A percentile compares a stretch with the other conserved stretches of the same genome.
Evolutionary conservation across 176 grass and related monocot species (phyloP).

Genomic region (Carex pumila): DNA sequence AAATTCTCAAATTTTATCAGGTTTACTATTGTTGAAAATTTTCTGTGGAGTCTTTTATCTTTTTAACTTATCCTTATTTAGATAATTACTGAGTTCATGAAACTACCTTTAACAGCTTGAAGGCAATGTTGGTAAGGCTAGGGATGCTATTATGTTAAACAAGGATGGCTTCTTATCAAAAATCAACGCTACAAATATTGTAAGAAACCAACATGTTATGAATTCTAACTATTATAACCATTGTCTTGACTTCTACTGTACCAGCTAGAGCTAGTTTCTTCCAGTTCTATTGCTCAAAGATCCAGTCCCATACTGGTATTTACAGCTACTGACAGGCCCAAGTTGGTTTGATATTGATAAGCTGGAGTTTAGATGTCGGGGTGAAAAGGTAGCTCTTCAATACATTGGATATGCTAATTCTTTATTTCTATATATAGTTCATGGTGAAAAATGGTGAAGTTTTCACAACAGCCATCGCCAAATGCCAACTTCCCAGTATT

Average conservation of each 20-base stretch:
- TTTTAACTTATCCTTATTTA: not conserved
- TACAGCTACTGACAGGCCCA: not conserved
- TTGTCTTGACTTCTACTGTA: not conserved
- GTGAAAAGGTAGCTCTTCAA: not conserved
- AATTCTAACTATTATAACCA: not conserved
- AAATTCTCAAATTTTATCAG: not conserved
- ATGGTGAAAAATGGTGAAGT: constrained; percentile 68
- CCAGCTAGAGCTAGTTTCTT: not conserved
- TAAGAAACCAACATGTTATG: constrained; percentile 28
- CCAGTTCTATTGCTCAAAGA: not conserved
- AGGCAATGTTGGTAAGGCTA: constrained; percentile 48
- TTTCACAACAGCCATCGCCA: constrained; percentile 63
- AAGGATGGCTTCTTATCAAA: constrained; percentile 93
- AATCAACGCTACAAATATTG: constrained; percentile 89
- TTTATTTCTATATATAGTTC: constrained; percentile 39
- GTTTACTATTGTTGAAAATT: not conserved
- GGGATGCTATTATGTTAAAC: constrained; percentile 79
- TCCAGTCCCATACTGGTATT: not conserved
- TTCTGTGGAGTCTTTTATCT: not conserved
- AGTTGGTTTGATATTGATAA: not conserved
- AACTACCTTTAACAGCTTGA: constrained; percentile 41
- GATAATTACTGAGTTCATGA: not conserved
- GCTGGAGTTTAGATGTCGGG: not conserved
- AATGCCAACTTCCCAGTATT: constrained; percentile 83
- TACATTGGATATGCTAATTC: not conserved